These are phyloP conservation scores for Lentinula sp. DNA, from an alignment of 768 basidiomycete species.

Conservation along the genomic window DNA sequence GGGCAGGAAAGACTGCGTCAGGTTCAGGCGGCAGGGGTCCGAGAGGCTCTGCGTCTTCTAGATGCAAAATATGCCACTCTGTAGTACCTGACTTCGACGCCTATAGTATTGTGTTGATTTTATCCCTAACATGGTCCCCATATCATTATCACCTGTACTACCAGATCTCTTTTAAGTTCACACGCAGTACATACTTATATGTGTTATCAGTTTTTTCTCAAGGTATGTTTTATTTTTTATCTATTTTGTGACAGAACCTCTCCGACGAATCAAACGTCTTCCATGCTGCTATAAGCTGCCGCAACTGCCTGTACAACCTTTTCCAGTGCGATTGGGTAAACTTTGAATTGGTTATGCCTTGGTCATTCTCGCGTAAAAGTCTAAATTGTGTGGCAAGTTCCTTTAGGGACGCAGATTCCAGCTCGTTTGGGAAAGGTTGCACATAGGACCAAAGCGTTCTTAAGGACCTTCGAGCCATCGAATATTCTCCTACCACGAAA, in stretches of 20 bases:
- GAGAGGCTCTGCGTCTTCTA: conserved; percentile 68
- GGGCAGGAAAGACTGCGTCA: conserved; percentile 56
- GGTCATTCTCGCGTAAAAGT: conserved; percentile 21
- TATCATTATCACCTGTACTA: not conserved
- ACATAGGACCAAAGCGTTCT: conserved; percentile 61
- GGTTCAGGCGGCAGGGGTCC: conserved; percentile 69
- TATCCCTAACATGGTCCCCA: not conserved
- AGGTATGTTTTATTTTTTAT: conserved; percentile 1
- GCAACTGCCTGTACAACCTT: conserved; percentile 32
- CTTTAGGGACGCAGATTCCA: conserved; percentile 37
- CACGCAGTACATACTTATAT: not conserved
- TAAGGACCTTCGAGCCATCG: conserved; percentile 47
- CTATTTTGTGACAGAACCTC: not conserved
- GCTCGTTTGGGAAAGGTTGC: conserved; percentile 50
- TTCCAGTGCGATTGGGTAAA: conserved; percentile 26
- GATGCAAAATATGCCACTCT: conserved; percentile 46
- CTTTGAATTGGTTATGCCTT: conserved; percentile 13
- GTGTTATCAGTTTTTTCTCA: not conserved
- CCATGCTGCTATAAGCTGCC: conserved; percentile 9
- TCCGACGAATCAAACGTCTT: conserved; percentile 2
- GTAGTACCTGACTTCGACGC: conserved; percentile 8
- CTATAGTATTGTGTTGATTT: not conserved
- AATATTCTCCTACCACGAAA: conserved; percentile 47
- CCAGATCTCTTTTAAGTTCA: not conserved
- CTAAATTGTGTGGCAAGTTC: conserved; percentile 45